phyloP scores from a whole-genome alignment of 2,329 filamentous ascomycete species.

The Byssochlamys sp. region DNA sequence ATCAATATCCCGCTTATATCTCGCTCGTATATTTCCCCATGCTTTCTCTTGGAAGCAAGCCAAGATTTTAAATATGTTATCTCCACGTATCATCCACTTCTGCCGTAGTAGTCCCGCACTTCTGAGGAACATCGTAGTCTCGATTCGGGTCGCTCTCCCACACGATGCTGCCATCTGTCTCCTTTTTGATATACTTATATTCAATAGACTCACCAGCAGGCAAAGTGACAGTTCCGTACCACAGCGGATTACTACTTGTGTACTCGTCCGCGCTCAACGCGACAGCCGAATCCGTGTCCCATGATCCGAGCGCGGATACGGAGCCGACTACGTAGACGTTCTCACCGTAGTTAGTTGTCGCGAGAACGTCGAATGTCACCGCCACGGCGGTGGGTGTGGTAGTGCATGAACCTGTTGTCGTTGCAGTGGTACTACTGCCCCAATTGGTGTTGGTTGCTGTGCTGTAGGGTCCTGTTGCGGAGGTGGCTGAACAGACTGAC shows the following conservation, averaged over 20 bases:
- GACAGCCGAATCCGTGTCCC: conserved; percentile 48
- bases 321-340: conserved; percentile 58
- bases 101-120: conserved; percentile 23
- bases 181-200: conserved; percentile 61
- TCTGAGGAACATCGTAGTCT: conserved; percentile 30
- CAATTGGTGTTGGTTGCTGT: conserved; percentile 17
- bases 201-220: conserved; percentile 47
- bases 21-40: not conserved
- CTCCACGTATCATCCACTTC: conserved; percentile 32
- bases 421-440: conserved; percentile 6
- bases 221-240: conserved; percentile 50
- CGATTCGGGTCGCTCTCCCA: conserved; percentile 56
- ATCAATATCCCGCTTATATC: too few species aligned
- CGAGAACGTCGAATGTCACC: conserved; percentile 54
- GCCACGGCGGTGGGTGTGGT: conserved; percentile 36
- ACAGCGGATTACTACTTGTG: conserved; percentile 50
- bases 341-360: conserved; percentile 51
- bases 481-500: conserved; percentile 13
- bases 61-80: conserved; percentile 6
- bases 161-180: conserved; percentile 43
- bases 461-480: conserved; percentile 16
- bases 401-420: conserved; percentile 9
- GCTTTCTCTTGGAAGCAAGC: not conserved
- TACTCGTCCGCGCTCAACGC: conserved; percentile 52
- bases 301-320: conserved; percentile 50